Base-by-base conservation (phyloP, 352 stramenopile species). In the Hyaloperonospora arabidopsidis region DNA sequence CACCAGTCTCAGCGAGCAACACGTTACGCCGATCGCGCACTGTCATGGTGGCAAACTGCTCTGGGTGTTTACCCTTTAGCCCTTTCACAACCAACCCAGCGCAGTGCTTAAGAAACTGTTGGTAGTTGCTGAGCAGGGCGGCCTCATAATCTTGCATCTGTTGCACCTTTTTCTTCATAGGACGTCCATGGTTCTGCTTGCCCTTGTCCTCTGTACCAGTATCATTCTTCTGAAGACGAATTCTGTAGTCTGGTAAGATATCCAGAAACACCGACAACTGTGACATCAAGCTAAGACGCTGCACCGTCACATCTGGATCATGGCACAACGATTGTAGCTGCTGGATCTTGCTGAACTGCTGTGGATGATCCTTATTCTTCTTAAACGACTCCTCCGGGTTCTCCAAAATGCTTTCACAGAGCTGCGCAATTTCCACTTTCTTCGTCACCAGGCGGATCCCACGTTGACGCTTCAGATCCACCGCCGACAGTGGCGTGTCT, bases 201-300 rank as follows among this genome's bases (percentile, higher is more conserved):
- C 89, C 79, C 49, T 67, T 70, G 21, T 62, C 58, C 58, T 98
- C 92, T 2, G 89, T 71, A 23, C 23, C 50, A 17, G 11, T 1
- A 63, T 97, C 87, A 4, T 85, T 82, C 1, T 77, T 94, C 28
- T 89, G 78, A 19, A 87, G 57, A 54, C 93, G 89, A 47, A 98
- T 97, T 48, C 94, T 84, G 73, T 98, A 98, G 54, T 90, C 81
- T 0, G 95, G 95, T 28, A 98, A 48, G 28, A 98, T 96, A 51
- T 98, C 95, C 38, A 97, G 74, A 52, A 98, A 98, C 28, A 98
- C 89, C 1, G 94, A 95, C 14, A 97, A 65, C 45, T 97, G 70
- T 7, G 91, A 98, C 43, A 98, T 71, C 59, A 98, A 70, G 18
- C 81, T 93, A 7, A 98, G 74, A 48, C 89, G 88, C 56, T 80